These are phyloP conservation scores for Schizophyllum amplum DNA, from an alignment of 1,284 basidiomycete species.

Conservation along the genomic window DNA sequence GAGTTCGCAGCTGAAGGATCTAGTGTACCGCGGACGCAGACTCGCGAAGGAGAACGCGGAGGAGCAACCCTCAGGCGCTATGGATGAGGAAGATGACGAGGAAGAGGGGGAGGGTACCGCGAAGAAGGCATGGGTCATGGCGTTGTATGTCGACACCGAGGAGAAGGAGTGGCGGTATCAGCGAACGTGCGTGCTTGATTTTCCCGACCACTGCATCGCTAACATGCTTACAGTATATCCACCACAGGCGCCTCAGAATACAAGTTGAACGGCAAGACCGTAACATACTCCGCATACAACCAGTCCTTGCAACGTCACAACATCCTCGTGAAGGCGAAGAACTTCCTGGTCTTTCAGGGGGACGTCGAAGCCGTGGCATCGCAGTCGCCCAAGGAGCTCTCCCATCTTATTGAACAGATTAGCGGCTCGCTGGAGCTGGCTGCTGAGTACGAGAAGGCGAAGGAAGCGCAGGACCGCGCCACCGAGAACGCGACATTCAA, in stretches of 20 bases:
- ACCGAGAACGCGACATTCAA: constrained; percentile 92
- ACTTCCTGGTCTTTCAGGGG: constrained; percentile 99
- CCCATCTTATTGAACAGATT: constrained; percentile 92
- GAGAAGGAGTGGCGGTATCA: constrained; percentile 87
- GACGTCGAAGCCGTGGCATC: constrained; percentile 98
- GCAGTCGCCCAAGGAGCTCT: constrained; percentile 87
- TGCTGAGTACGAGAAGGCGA: constrained; percentile 84
- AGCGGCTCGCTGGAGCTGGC: constrained; percentile 89
- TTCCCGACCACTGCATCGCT: constrained; percentile 1
- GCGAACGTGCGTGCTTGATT: constrained; percentile 61
- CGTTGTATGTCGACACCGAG: constrained; percentile 75
- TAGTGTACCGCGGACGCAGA: constrained; percentile 88
- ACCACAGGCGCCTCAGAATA: constrained; percentile 84
- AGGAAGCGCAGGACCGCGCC: constrained; percentile 80
- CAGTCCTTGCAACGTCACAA: constrained; percentile 81
- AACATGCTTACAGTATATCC: constrained; percentile 56
- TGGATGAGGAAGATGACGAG: constrained; percentile 45
- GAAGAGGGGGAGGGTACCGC: constrained; percentile 77
- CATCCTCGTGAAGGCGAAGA: constrained; percentile 98
- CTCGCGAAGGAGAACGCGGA: constrained; percentile 48
- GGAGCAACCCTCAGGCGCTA: constrained; percentile 22
- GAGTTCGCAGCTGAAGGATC: constrained; percentile 88
- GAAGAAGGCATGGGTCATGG: constrained; percentile 91
- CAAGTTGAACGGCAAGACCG: constrained; percentile 70
- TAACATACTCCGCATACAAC: constrained; percentile 84